Evolutionary conservation across 495 filamentous ascomycete genomes (phyloP), one percentile per base, ranked within the genome.

Genomic region (Copromyces sp.): DNA sequence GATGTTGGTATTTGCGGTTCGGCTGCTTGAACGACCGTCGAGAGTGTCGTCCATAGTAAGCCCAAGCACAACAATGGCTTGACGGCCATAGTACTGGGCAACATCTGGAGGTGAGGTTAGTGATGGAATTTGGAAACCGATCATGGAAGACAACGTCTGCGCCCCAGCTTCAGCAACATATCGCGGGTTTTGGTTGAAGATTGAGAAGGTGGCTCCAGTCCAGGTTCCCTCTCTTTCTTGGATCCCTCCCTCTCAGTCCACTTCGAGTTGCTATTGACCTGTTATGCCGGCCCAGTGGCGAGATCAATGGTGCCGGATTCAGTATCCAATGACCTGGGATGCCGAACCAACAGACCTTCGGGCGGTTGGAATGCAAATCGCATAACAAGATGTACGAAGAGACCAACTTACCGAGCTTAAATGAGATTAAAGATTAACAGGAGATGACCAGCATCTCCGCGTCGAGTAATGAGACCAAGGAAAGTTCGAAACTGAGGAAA

Each of bases 1-100:
- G 45, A 87, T 81, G 71, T 77, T 79, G 42, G 80, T 73, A 74
- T 75, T 41, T 38, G 61, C 9, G 68, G n/a, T 53, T 68, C 71
- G 69, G 76, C 74, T 17, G 75, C 74, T 73, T 72, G 68, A 65
- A 77, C 75, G 71, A 72, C 72, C 47, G 72, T 47, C 20, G 76
- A 42, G 41, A 82, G 75, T 41, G 77, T 77, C 39, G 78, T 80
- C 79, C 80, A 83, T 82, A 80, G 75, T 74, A 80, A 77, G 71
- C 53, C 53, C 53, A 82, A 76, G 69, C 71, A 75, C 61, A 72
- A 73, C 73, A 78, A 74, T 74, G 80, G 79, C 80, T 73, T 76
- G 74, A 78, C 74, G 79, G 83, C 82, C 84, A 85, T 84, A 77
- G 80, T 85, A 81, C 78, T 73, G 69, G 75, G 73, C 70, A 77